Percentiles rank a stretch among this genome's conserved stretches.
Evolutionary conservation across 2,329 filamentous ascomycete genomes (phyloP).

Genomic region (Ophiocordyceps australis): DNA sequence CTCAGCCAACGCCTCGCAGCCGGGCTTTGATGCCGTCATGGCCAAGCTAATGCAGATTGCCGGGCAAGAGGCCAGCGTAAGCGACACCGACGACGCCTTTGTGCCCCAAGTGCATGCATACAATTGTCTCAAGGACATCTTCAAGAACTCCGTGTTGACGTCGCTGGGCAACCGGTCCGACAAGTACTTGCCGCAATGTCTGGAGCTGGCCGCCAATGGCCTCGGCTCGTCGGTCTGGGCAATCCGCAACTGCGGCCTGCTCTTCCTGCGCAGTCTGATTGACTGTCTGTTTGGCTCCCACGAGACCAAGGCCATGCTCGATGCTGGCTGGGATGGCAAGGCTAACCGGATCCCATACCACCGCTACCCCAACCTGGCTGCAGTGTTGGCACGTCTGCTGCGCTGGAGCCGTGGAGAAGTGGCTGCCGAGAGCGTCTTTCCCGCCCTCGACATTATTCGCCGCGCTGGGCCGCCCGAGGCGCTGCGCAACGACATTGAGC

Average conservation of each 20-base stretch:
- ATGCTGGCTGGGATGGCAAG: constrained; percentile 44
- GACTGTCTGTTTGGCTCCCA: constrained; percentile 61
- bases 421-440: constrained; percentile 57
- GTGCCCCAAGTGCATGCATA: constrained; percentile 87
- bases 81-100: constrained; percentile 43
- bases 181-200: constrained; percentile 49
- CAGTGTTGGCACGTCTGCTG: constrained; percentile 45
- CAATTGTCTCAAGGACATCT: constrained; percentile 85
- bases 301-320: constrained; percentile 47
- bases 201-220: constrained; percentile 65
- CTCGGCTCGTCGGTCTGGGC: constrained; percentile 79
- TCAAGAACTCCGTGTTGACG: constrained; percentile 64
- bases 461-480: constrained; percentile 47
- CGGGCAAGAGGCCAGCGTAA: constrained; percentile 28
- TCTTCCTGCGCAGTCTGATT: constrained; percentile 74
- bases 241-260: constrained; percentile 80
- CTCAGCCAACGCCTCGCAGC: constrained; percentile 38
- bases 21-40: constrained; percentile 49
- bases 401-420: constrained; percentile 16
- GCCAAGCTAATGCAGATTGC: constrained; percentile 42
- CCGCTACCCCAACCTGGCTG: constrained; percentile 46
- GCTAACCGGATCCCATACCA: constrained; percentile 50
- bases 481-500: constrained; percentile 33
- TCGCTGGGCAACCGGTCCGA: constrained; percentile 57
- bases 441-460: constrained; percentile 64